Base-by-base conservation (phyloP, 2,329 filamentous ascomycete species). In the Paraphaeosphaeria minitans region DNA sequence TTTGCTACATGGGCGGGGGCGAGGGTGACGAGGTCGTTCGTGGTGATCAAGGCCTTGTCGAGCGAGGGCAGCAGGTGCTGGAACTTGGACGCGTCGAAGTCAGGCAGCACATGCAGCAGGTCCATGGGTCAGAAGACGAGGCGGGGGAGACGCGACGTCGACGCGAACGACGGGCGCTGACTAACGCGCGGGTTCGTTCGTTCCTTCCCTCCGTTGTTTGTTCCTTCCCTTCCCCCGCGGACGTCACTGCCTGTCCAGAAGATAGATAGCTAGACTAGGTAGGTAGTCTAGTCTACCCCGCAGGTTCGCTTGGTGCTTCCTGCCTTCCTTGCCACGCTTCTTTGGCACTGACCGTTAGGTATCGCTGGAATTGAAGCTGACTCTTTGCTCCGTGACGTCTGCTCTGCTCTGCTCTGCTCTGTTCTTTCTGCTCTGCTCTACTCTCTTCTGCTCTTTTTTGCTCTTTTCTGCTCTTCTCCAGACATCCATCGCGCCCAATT, bases 1-100 rank as follows among this genome's bases (percentile, higher is more conserved):
- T 91, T 95, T 57, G 92, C 92, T 64, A 98, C 86, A 71, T 97
- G 90, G 61, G 88, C 83, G 4, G 89, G 84, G 71, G 97, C 91
- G 62, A 96, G 87, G 2, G 91, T 91, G 69, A 99, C 84, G 50
- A 99, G 85, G 75, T 99, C 95, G 67, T 87, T 88, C 33, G 90
- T 91, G 27, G 90, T 90, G 73, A 99, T 82, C 53, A 84, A 82
- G 68, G 91, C 87, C 74, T 86, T 87, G 79, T 98, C 94, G 56
- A 98, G 85, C 22, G 87, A 87, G 2, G 91, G 89, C 33, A 97
- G 79, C 48, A 97, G 87, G 70, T 90, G 87, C 43, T 88, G 83
- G 79, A 90, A 94, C 61, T 84, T 84, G 72, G 85, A 83, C 64
- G 85, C 83, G 60, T 89, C 85, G 74, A 97, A 96, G 78, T 87